Conservation (phyloP, 371 early-diverging fungal genomes). For the Chytridium lagenaria region DNA sequence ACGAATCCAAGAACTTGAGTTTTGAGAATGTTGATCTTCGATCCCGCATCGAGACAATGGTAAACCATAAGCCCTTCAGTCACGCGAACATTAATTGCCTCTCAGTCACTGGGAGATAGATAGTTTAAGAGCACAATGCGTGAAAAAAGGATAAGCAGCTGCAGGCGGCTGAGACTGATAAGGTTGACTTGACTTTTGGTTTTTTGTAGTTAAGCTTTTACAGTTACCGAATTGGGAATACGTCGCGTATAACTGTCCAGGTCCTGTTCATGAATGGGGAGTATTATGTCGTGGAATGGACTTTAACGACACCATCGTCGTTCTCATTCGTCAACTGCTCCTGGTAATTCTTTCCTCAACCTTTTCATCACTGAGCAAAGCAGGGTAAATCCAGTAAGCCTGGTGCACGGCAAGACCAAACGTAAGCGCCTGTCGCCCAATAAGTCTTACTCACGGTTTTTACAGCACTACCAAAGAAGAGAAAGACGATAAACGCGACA, state of each 20-base stretch:
- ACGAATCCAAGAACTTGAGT: not conserved
- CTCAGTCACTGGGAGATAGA: too few relatives aligned
- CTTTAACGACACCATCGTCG: slow-evolving; percentile 50
- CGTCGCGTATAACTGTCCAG: slow-evolving; percentile 43
- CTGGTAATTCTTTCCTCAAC: slow-evolving; percentile 28
- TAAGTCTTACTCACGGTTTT: not conserved
- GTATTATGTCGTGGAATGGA: slow-evolving; percentile 43
- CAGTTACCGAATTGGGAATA: slow-evolving; percentile 55
- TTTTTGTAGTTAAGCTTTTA: not conserved
- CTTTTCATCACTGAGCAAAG: not conserved
- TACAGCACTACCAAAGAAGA: not conserved
- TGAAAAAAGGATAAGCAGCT: slow-evolving; percentile 15
- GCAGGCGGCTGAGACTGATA: slow-evolving; percentile 30
- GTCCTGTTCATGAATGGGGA: slow-evolving; percentile 46
- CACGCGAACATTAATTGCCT: too few relatives aligned
- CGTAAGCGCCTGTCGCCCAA: not conserved
- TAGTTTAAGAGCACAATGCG: not conserved
- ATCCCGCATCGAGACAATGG: not conserved
- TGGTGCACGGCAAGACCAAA: not conserved
- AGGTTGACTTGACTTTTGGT: slow-evolving; percentile 18
- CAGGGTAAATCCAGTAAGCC: slow-evolving; percentile 27
- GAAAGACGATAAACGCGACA: slow-evolving; percentile 15
- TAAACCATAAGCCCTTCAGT: too few relatives aligned
- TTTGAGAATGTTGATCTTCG: slow-evolving; percentile 7
- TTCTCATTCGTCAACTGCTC: slow-evolving; percentile 45